These are phyloP conservation scores for Ogataea kodamae DNA, from an alignment of 805 yeast species.

Conservation along the genomic window DNA sequence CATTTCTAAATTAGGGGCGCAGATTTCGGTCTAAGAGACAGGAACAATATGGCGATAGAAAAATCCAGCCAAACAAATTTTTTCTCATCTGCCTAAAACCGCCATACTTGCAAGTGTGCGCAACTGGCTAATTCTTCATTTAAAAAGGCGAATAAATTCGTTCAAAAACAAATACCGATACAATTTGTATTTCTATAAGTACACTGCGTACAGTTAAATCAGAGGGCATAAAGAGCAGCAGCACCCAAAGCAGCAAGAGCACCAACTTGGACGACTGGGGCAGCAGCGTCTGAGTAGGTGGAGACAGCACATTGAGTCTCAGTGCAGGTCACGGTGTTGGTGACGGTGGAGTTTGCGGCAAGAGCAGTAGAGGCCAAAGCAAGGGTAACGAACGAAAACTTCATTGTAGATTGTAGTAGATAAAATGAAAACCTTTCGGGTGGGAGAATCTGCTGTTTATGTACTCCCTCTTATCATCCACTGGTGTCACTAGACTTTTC, in stretches of 20 bases:
- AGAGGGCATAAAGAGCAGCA: conserved; percentile 26
- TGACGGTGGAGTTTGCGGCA: conserved; percentile 18
- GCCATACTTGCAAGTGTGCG: too few relatives aligned
- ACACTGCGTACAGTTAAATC: too few relatives aligned
- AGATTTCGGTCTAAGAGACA: conserved; percentile 17
- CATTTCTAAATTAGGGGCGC: too few relatives aligned
- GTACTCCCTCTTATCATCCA: conserved; percentile 5
- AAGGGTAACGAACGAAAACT: conserved; percentile 15
- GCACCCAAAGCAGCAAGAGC: conserved; percentile 29
- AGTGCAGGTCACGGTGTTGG: conserved; percentile 19
- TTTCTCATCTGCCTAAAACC: too few relatives aligned
- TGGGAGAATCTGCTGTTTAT: conserved; percentile 1
- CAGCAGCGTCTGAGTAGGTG: conserved; percentile 21
- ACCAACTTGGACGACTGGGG: conserved; percentile 26
- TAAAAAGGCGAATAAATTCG: conserved; percentile 1
- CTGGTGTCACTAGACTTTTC: too few relatives aligned
- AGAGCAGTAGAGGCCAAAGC: conserved; percentile 17
- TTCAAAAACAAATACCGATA: not conserved
- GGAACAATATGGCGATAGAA: too few relatives aligned
- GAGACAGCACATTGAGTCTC: conserved; percentile 20
- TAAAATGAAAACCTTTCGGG: not conserved
- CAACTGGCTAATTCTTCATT: too few relatives aligned
- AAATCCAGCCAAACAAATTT: too few relatives aligned
- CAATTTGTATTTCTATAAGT: too few relatives aligned
- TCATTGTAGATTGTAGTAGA: conserved; percentile 10